phyloP scores from a whole-genome alignment of 164 flowering plant genomes.

The Protea cynaroides region DNA sequence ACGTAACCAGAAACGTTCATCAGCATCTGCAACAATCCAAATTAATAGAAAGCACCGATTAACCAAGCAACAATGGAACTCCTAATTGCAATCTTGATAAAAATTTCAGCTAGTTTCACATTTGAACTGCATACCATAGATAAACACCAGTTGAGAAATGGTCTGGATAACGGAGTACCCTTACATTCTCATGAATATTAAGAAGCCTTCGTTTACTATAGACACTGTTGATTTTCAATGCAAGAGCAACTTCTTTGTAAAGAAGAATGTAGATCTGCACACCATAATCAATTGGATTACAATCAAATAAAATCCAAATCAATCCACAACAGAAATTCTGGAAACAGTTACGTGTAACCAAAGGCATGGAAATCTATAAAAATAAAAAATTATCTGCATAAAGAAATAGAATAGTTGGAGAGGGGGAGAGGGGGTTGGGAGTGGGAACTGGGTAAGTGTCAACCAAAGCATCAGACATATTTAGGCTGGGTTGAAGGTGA shows the following conservation, averaged over 20 bases:
- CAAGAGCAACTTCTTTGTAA: constrained; percentile 94
- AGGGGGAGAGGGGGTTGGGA: too few species aligned
- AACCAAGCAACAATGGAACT: constrained; percentile 2
- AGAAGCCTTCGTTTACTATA: constrained; percentile 88
- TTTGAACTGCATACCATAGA: constrained; percentile 55
- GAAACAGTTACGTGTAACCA: too few species aligned
- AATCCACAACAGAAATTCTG: not conserved
- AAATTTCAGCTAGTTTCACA: constrained; percentile 3
- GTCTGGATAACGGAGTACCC: constrained; percentile 91
- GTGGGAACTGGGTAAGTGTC: too few species aligned
- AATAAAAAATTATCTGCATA: too few species aligned
- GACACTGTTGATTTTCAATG: constrained; percentile 96
- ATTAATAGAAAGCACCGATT: not conserved
- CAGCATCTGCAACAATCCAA: constrained; percentile 15
- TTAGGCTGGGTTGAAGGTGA: too few species aligned
- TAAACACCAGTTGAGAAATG: constrained; percentile 95
- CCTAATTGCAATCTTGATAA: constrained; percentile 1
- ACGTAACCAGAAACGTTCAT: constrained; percentile 22
- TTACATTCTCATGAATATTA: constrained; percentile 91
- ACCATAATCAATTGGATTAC: constrained; percentile 6
- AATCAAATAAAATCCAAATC: constrained; percentile 2
- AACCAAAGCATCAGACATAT: too few species aligned
- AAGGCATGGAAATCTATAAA: too few species aligned
- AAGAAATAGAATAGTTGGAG: too few species aligned
- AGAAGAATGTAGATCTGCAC: constrained; percentile 91